Base-by-base conservation (phyloP, 139 green algal species). In the Astrephomene gubernaculifera region DNA sequence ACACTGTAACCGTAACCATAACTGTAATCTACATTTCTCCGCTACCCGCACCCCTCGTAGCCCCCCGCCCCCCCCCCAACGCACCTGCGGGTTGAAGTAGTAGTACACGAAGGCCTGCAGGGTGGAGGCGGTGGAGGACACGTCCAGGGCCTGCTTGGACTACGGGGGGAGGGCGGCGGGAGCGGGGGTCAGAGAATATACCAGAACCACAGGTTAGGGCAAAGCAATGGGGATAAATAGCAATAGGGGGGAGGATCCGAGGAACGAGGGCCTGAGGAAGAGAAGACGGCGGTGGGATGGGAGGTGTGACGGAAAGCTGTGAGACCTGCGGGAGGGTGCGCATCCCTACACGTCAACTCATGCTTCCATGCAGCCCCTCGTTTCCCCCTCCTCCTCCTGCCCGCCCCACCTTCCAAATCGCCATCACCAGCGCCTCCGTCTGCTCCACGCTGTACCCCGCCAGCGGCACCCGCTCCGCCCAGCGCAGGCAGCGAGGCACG, bases 101-200 rank as follows among this genome's bases (percentile, higher is more conserved):
- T 83, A 76, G 83, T 88, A 88, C 45, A 88, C 7, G 35, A 88
- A 88, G 61, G 72, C 69, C 44, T 88, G 83, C 45, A 88, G 73
- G 19, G 68, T 74, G 35, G 69, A 72, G 1, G 73, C 38, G 4
- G 61, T 60, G 44, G 75, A 52, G 49, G 35, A 43, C 21, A 69
- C 43, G 31, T 82, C 71, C 61, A 82, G 53, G 21, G 71, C 57
- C 29, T 74, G 71, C 39, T 79, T 71, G 71, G 82, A 71, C 57
- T 82, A 71, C 57, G 49, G 53, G 39, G 70, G 17, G 57, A 24
- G 57, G 6, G 49, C n/a, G 49, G 49, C 12, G 49, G 49, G 49
- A 57, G 49, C 14, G 49, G 17, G 49, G 49, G n/a, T n/a, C n/a
- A n/a, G n/a, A n/a, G n/a, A n/a, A n/a, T n/a, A n/a, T n/a, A n/a